phyloP scores from a whole-genome alignment of 495 filamentous ascomycete genomes.

The Penicillium soppii region DNA sequence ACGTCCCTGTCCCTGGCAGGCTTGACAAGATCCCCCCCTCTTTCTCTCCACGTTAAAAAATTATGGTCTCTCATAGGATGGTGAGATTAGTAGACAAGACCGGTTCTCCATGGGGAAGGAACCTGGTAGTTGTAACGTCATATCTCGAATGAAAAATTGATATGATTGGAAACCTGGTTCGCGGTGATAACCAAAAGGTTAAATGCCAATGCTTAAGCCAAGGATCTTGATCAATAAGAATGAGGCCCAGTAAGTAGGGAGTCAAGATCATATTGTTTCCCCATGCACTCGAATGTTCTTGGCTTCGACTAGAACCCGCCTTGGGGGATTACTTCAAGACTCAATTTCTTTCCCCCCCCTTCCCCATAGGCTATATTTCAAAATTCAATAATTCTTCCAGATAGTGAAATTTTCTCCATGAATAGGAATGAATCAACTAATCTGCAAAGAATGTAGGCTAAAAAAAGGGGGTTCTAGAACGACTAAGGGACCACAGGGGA shows the following conservation, averaged over 20 bases:
- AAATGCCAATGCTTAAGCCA: neutral
- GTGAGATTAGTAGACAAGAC: neutral
- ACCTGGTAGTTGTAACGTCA: conserved; percentile 6
- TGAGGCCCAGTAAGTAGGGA: conserved; percentile 4
- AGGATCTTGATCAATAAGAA: conserved; percentile 4
- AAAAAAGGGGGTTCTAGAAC: conserved; percentile 33
- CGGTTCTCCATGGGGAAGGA: conserved; percentile 3
- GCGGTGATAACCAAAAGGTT: neutral
- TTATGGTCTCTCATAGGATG: neutral
- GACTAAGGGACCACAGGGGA: conserved; percentile 15
- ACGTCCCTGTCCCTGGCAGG: conserved; percentile 29
- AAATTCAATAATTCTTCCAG: conserved; percentile 18
- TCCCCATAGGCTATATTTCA: neutral
- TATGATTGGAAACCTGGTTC: neutral
- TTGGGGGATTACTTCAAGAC: neutral
- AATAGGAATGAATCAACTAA: conserved; percentile 23
- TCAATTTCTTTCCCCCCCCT: neutral
- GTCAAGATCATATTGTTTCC: conserved; percentile 1
- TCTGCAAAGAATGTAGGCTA: conserved; percentile 16
- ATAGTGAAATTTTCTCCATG: conserved; percentile 26
- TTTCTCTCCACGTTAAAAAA: conserved; percentile 6
- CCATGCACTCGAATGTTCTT: conserved; percentile 10
- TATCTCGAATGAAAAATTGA: neutral
- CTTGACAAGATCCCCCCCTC: conserved; percentile 1
- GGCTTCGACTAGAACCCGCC: conserved; percentile 9